Percentiles rank a stretch among this genome's conserved stretches.
Evolutionary conservation across 2,329 filamentous ascomycete genomes (phyloP).

Genomic region (Penicillium rolfsii): DNA sequence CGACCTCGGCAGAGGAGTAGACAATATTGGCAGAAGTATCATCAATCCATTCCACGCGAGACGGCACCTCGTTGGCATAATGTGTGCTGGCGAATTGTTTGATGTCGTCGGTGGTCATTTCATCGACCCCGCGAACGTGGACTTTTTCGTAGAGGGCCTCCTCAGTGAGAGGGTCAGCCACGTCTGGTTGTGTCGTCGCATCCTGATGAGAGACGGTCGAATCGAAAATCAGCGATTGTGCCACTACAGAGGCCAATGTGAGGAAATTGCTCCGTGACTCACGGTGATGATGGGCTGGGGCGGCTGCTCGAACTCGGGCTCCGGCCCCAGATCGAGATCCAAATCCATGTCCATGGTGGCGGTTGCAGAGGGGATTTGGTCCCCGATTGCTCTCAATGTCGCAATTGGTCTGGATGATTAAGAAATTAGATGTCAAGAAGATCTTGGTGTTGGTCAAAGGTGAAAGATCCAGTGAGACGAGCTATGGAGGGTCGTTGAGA

Average conservation of each 20-base stretch:
- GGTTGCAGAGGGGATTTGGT: slow-evolving; percentile 34
- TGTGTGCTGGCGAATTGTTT: slow-evolving; percentile 73
- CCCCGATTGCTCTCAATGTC: slow-evolving; percentile 13
- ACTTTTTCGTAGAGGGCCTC: slow-evolving; percentile 63
- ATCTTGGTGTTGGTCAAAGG: neutral
- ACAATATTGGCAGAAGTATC: slow-evolving; percentile 87
- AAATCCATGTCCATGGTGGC: slow-evolving; percentile 71
- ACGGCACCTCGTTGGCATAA: slow-evolving; percentile 59
- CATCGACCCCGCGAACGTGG: slow-evolving; percentile 82
- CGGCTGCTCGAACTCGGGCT: slow-evolving; percentile 53
- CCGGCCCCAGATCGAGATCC: slow-evolving; percentile 63
- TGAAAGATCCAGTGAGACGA: slow-evolving; percentile 3
- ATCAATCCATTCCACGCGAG: slow-evolving; percentile 89
- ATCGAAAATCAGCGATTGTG: slow-evolving; percentile 11
- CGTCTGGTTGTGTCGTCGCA: slow-evolving; percentile 26
- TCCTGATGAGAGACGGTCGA: slow-evolving; percentile 29
- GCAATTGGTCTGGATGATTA: slow-evolving; percentile 5
- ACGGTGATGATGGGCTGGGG: slow-evolving; percentile 40
- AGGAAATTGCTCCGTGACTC: slow-evolving; percentile 17
- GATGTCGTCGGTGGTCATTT: slow-evolving; percentile 78
- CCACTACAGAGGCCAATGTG: neutral
- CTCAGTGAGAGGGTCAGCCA: slow-evolving; percentile 34
- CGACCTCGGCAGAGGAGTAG: slow-evolving; percentile 63
- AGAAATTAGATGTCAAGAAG: neutral
- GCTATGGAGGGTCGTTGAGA: slow-evolving; percentile 6